Evolutionary conservation across 2,329 filamentous ascomycete genomes (phyloP), one percentile per base, ranked within the genome.

Genomic region (Clarireedia paspali): DNA sequence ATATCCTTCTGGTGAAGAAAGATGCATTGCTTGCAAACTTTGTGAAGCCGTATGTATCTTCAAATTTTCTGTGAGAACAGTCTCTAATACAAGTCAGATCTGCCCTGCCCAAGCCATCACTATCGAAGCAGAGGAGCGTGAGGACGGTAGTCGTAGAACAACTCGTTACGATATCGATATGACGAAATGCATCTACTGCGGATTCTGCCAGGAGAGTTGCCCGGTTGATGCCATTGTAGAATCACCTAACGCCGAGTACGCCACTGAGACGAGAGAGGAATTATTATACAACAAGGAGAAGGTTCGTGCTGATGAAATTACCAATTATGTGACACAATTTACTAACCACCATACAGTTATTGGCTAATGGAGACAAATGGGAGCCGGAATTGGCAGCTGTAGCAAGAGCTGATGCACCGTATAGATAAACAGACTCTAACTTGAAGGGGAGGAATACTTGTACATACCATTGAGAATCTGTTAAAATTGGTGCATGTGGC

Each of bases 131-230:
- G 94, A 99, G 74, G 94, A 99, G 80, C 91, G 94, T 71, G 89
- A 89, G 70, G 94, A 99, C 69, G 94, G 94, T 62, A 95, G 89
- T 70, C 85, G 94, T 74, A 85, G 94, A 71, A 99, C 94, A 51
- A 96, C 92, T 58, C 85, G 92, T 71, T 99, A 99, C 77, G 94
- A 99, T 73, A 96, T 99, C 71, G 94, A 99, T 76, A 99, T 99
- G 94, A 97, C 94, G 70, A 99, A 99, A 82, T 99, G 94, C 78
- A 99, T 99, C 75, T 99, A 97, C 84, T 97, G 94, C 73, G 94
- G 94, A 51, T 95, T 95, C 78, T 97, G 94, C 83, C 92, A 96
- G 78, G 94, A 99, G 79, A 95, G 89, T 63, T 99, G 94, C 77
- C 94, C 94, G 46, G 94, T 99, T 55, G 94, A 99, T 75, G 94